Evolutionary conservation across 2,329 filamentous ascomycete genomes (phyloP), one percentile per base, ranked within the genome.

Genomic region (Ilyonectria robusta): DNA sequence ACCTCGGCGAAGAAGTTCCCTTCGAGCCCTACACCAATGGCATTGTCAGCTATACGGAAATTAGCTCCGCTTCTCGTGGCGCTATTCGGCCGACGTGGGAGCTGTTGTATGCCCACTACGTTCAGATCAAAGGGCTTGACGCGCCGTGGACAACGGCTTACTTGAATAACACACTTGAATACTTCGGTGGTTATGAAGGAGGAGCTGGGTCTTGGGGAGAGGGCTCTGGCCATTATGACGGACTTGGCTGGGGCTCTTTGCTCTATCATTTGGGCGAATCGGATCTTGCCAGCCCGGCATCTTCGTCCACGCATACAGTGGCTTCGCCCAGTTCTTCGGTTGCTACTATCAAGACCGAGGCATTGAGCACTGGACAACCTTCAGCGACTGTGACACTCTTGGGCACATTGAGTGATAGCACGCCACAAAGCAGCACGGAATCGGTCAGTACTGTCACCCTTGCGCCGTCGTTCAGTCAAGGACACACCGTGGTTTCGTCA

Each of bases 11-110:
- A 7, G 62, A 72, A 9, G 70, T 72, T 0, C 70, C 70, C 0
- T 72, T 72, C 21, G 62, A 70, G 23, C 59, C 70, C 0, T 72
- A 72, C 10, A 65, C 65, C 19, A 72, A 72, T 15, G 67, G 65
- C 19, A 51, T 68, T 23, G 60, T 65, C 3, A 59, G 48, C 4
- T 70, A 69, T 40, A 51, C 40, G 1, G 42, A 19, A 1, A 68
- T 68, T 23, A 68, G 66, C 37, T 46, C 46, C 0, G 21, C 44
- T 6, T 68, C 66, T 11, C 58, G 66, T 3, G 66, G 63, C 7
- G 57, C 62, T 1, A 33, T 72, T 9, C 37, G 70, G 19, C 33
- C 69, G 15, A 23, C 68, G 17, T 31, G 67, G 67, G 70, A 72
- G 58, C 10, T 72, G 1, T 59, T 72, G 1, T 46, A 72, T 9